Conservation (phyloP, 176 grass and related monocot species). For the Otatea glauca region DNA sequence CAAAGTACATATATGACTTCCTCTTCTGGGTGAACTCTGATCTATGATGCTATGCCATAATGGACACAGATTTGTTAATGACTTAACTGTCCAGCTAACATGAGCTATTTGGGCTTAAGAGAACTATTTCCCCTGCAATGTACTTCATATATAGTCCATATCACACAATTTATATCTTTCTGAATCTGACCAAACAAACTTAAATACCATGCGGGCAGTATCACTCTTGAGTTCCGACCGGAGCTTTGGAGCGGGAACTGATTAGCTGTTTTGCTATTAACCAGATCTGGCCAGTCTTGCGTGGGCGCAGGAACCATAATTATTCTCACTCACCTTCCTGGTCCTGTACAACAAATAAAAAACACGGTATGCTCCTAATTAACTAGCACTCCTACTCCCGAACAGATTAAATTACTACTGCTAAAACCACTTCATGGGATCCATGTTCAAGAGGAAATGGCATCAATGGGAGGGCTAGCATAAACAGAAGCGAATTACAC, state of each 20-base stretch:
- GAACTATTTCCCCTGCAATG: neutral
- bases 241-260: neutral
- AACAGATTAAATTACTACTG: neutral
- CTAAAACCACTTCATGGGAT: neutral
- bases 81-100: neutral
- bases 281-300: conserved; percentile 47
- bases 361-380: neutral
- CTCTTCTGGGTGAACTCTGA: neutral
- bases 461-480: neutral
- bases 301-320: conserved; percentile 41
- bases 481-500: neutral
- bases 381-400: neutral
- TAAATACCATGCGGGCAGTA: neutral
- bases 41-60: neutral
- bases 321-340: conserved; percentile 28
- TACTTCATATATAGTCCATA: neutral
- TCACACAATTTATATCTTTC: neutral
- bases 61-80: neutral
- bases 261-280: conserved; percentile 29
- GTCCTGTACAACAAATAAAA: neutral
- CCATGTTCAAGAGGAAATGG: neutral
- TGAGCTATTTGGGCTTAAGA: neutral
- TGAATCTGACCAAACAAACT: neutral
- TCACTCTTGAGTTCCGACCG: conserved; percentile 12
- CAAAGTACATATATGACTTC: neutral